A percentile compares a stretch with the other conserved stretches of the same genome.
These are phyloP conservation scores for Funneliformis mosseae DNA, from an alignment of 192 early-diverging fungal species.

Conservation along the genomic window DNA sequence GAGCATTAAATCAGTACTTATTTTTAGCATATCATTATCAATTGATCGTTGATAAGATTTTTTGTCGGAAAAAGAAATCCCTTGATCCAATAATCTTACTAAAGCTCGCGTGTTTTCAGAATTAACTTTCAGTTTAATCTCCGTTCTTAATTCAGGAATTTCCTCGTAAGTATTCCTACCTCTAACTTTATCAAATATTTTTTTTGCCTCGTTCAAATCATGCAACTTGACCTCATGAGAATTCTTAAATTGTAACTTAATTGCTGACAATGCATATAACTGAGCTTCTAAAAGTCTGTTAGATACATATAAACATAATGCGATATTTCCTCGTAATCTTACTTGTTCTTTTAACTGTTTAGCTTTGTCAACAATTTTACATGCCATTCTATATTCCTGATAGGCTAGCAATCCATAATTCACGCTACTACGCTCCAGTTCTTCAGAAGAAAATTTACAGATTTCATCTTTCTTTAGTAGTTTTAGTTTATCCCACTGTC, in stretches of 20 bases:
- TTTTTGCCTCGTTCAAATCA: not conserved
- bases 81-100: not conserved
- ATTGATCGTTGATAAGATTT: not conserved
- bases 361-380: not conserved
- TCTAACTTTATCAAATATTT: slow-evolving; percentile 23
- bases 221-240: not conserved
- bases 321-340: slow-evolving; percentile 2
- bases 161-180: not conserved
- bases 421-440: not conserved
- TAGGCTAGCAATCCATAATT: not conserved
- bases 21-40: not conserved
- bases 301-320: slow-evolving; percentile 6
- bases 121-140: not conserved
- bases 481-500: slow-evolving; percentile 4
- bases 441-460: not conserved
- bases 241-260: not conserved
- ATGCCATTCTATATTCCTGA: slow-evolving; percentile 3
- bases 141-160: not conserved
- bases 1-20: not conserved
- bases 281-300: not conserved
- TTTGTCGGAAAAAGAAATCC: not conserved
- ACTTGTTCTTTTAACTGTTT: slow-evolving; percentile 8
- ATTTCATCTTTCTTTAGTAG: not conserved
- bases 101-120: not conserved
- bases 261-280: slow-evolving; percentile 13